Percentiles rank a stretch among this genome's conserved stretches.
These are phyloP conservation scores for Brassica juncea DNA, from an alignment of 345 rosid genomes.

Conservation along the genomic window DNA sequence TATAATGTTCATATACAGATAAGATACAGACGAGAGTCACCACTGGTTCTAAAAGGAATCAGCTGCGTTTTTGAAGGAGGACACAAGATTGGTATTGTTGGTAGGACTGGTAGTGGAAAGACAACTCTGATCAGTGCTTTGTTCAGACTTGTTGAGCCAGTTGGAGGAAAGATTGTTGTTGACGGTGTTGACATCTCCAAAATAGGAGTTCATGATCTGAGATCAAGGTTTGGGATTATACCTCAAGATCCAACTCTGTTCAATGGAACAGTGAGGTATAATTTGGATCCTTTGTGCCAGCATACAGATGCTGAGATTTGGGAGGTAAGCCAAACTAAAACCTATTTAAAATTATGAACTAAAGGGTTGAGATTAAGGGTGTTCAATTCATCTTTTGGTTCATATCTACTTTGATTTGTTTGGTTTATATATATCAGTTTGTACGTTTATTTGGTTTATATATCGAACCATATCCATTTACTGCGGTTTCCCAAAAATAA, in stretches of 20 bases:
- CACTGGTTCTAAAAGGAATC: slow-evolving; percentile 75
- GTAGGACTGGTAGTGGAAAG: slow-evolving; percentile 95
- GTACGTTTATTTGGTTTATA: no score
- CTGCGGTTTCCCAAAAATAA: no score
- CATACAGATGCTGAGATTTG: slow-evolving; percentile 84
- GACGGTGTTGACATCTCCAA: slow-evolving; percentile 78
- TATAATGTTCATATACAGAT: slow-evolving; percentile 49
- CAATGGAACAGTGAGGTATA: slow-evolving; percentile 89
- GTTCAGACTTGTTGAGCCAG: slow-evolving; percentile 90
- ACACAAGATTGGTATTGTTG: slow-evolving; percentile 90
- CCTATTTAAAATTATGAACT: not conserved
- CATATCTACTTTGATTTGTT: no score
- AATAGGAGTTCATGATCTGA: slow-evolving; percentile 83
- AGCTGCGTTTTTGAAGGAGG: slow-evolving; percentile 90
- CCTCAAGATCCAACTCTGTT: slow-evolving; percentile 96
- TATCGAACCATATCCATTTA: no score
- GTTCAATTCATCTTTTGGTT: not conserved
- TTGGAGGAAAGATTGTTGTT: slow-evolving; percentile 74
- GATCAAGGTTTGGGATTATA: slow-evolving; percentile 88
- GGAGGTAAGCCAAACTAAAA: slow-evolving; percentile 60
- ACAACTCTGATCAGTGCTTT: slow-evolving; percentile 87
- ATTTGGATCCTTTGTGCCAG: slow-evolving; percentile 76
- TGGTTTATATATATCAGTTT: no score
- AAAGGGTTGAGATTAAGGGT: not conserved
- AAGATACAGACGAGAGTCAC: slow-evolving; percentile 68